Conservation (phyloP, 2,329 filamentous ascomycete species). For the Fusarium sp. region DNA sequence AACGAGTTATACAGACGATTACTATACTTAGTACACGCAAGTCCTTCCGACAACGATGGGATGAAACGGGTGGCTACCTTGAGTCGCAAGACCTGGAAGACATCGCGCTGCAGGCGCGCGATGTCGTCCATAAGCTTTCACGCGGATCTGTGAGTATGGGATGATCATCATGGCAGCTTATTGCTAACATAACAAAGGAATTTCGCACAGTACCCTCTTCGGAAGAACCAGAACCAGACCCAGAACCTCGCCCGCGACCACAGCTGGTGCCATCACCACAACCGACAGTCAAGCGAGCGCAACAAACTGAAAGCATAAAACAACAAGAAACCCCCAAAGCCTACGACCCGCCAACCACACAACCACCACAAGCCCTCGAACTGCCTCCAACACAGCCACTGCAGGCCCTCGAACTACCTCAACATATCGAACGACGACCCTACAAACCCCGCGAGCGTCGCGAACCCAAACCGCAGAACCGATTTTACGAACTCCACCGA, state of each 20-base stretch:
- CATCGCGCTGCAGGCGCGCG: slow-evolving; percentile 29
- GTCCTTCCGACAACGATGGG: slow-evolving; percentile 43
- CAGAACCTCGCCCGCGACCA: background rate
- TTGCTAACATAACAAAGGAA: slow-evolving; percentile 21
- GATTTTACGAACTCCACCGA: slow-evolving; percentile 20
- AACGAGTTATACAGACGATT: slow-evolving; percentile 38
- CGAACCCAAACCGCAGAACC: slow-evolving; percentile 25
- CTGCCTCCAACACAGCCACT: background rate
- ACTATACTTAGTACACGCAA: slow-evolving; percentile 41
- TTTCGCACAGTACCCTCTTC: slow-evolving; percentile 11
- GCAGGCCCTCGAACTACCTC: background rate
- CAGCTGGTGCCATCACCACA: background rate
- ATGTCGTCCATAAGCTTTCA: slow-evolving; percentile 42
- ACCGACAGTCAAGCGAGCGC: background rate
- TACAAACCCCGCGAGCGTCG: slow-evolving; percentile 32
- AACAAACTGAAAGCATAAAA: background rate
- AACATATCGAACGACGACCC: slow-evolving; percentile 8
- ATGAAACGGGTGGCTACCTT: slow-evolving; percentile 40
- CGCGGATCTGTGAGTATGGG: slow-evolving; percentile 37
- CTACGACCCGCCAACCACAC: background rate
- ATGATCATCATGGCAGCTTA: background rate
- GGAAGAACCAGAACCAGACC: slow-evolving; percentile 1
- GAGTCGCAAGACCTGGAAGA: slow-evolving; percentile 33
- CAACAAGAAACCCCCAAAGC: background rate
- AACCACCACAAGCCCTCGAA: background rate